These are phyloP conservation scores for Trichoderma arundinaceum DNA, from an alignment of 2,329 filamentous ascomycete genomes.

Conservation along the genomic window DNA sequence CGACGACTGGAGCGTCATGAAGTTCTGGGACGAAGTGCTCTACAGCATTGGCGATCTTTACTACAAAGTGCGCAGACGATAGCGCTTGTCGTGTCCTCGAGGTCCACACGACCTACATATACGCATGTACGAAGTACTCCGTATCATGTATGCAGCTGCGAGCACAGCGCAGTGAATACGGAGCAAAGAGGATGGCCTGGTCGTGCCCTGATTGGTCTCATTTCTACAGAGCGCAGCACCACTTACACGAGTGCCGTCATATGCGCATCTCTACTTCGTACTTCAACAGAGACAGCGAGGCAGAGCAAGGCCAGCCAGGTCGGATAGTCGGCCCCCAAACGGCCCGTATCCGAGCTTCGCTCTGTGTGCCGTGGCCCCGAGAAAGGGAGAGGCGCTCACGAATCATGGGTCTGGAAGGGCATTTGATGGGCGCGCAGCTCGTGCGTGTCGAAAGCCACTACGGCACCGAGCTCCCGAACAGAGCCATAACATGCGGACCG, in stretches of 20 bases:
- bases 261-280: not conserved
- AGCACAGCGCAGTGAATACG: not conserved
- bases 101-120: too few relatives aligned
- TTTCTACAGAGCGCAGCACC: not conserved
- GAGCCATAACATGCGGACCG: too few relatives aligned
- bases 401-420: conserved; percentile 13
- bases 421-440: conserved; percentile 8
- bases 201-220: not conserved
- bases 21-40: conserved; percentile 49
- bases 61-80: conserved; percentile 44
- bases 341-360: conserved; percentile 9
- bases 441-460: not conserved
- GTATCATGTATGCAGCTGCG: too few relatives aligned
- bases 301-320: not conserved
- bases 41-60: conserved; percentile 48
- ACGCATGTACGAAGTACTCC: too few relatives aligned
- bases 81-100: not conserved
- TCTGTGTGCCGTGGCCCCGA: conserved; percentile 16
- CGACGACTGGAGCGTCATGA: conserved; percentile 43
- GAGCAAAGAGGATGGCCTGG: not conserved
- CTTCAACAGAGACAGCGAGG: not conserved
- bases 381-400: conserved; percentile 4
- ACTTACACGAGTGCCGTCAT: conserved; percentile 26
- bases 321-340: conserved; percentile 21
- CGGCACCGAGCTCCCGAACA: conserved; percentile 26